Base-by-base conservation (phyloP, 2,329 filamentous ascomycete species). In the Ascochyta clinopodiicola region DNA sequence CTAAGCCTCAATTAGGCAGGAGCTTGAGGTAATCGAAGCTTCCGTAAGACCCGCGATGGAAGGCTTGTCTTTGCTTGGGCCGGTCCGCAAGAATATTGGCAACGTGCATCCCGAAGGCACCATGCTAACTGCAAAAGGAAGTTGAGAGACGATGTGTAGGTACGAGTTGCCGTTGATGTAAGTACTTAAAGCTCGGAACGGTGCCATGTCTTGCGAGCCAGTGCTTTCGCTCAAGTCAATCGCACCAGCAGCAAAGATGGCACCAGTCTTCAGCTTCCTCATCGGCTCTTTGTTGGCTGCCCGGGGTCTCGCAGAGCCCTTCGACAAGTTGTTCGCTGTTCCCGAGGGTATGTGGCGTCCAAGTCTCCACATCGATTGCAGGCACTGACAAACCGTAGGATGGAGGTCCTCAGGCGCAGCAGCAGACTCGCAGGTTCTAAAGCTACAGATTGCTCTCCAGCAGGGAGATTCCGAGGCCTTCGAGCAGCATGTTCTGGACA, bases 401-500 rank as follows among this genome's bases (percentile, higher is more conserved):
- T 70, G 67, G 67, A 67, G 61, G 37, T 46, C 62, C 13, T 55
- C 62, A 38, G 59, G 58, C 35, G 45, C 45, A 3, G 66, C 68
- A 31, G 50, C 57, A 6, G 61, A 63, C 37, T 59, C 55, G 24
- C 57, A 70, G 39, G 44, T 59, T 13, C 60, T 73, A 36, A 67
- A 57, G 46, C 61, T 74, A 24, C 66, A 72, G 48, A 71, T 74
- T 43, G 70, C 68, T 19, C 62, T 74, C 17, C 61, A 64, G 44
- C 70, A 73, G 47, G 60, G 64, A 9, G 62, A 71, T 56, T 50
- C 55, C 4, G 71, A 76, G 35, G 68, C 71, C 37, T 74, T 80
- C 13, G 74, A 79, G 61, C 67, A 74, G 32, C 69, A 68, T 27
- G 69, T 80, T 37, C 60, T 72, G 22, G 71, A 75, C 6, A 67